Evolutionary conservation across 192 early-diverging fungal genomes (phyloP), one percentile per base, ranked within the genome.

Genomic region (Backusella tuberculispora): DNA sequence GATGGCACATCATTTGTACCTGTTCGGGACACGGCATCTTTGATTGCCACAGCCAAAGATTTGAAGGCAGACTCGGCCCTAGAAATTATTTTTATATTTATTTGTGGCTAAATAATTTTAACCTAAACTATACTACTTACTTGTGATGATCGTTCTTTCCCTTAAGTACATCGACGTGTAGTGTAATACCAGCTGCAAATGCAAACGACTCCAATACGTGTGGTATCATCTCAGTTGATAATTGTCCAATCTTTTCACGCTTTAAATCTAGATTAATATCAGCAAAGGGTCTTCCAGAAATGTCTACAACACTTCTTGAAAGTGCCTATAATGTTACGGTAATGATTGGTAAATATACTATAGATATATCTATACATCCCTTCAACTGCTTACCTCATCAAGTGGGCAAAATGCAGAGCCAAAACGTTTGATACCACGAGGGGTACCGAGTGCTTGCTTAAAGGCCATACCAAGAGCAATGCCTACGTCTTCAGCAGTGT

Each of bases 181-280:
- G 84, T 4, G 98, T 99, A 66, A 99, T 92, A 6, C 95, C 95
- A 7, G 94, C 97, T 17, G 89, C 87, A 42, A 90, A 91, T 0
- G 97, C 95, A 89, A 99, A 98, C 37, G 92, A 95, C 77, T 93
- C 85, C 63, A 99, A 84, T 34, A 99, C 93, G 75, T 99, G 98
- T 40, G 98, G 97, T 75, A 99, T 94, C 98, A 99, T 99, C 79
- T 99, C 98, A 76, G 93, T 95, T 15, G 93, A 95, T 71, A 99
- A 79, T 7, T 86, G 78, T 1, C 98, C 97, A 44, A 99, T 88
- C 85, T 88, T 93, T 83, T 98, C 96, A 24, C 98, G 87, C 78
- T 95, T 96, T 69, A 99, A 81, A 0, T 92, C 93, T 73, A 99
- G 81, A 69, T 97, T 90, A 43, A 97, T 89, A 53, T 83, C 76